Percentiles rank a stretch among this genome's conserved stretches.
Conservation (phyloP, 257 asterid genomes). For the Gentiana macrophylla region DNA sequence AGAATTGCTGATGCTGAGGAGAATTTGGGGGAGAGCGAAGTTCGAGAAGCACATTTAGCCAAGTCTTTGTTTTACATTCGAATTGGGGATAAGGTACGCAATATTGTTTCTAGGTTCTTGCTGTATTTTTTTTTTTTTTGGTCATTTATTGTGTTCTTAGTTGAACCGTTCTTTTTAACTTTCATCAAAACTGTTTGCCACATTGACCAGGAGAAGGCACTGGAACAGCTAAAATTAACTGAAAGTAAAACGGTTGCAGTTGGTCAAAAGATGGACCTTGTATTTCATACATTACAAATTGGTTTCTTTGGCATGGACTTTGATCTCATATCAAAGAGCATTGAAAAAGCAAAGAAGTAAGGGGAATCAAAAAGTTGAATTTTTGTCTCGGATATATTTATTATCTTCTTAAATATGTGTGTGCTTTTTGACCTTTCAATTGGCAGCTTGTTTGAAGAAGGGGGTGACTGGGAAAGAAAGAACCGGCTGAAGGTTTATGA, state of each 20-base stretch:
- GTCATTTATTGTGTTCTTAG: neutral
- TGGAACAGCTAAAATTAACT: slow-evolving; percentile 85
- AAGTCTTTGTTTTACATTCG: slow-evolving; percentile 66
- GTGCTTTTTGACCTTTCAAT: neutral
- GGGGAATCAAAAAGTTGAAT: neutral
- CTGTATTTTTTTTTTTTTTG: neutral
- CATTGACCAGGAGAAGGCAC: slow-evolving; percentile 73
- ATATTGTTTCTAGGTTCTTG: neutral
- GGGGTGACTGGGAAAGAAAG: slow-evolving; percentile 98
- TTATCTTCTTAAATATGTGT: neutral
- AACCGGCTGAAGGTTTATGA: slow-evolving; percentile 90
- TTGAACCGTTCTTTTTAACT: neutral
- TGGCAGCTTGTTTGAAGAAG: slow-evolving; percentile 91
- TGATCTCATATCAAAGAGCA: slow-evolving; percentile 83
- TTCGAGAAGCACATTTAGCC: slow-evolving; percentile 91
- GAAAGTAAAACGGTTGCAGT: slow-evolving; percentile 97
- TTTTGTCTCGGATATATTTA: neutral
- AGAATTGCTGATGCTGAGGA: slow-evolving; percentile 96
- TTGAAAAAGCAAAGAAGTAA: slow-evolving; percentile 93
- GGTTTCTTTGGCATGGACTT: slow-evolving; percentile 92
- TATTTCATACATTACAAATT: slow-evolving; percentile 64
- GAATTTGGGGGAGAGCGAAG: slow-evolving; percentile 94
- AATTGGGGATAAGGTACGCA: slow-evolving; percentile 62
- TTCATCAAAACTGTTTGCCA: slow-evolving; percentile 2
- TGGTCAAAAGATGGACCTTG: slow-evolving; percentile 99